Evolutionary conservation across 768 basidiomycete species (phyloP).

Genomic region (Brasilioporus rufonigricans): DNA sequence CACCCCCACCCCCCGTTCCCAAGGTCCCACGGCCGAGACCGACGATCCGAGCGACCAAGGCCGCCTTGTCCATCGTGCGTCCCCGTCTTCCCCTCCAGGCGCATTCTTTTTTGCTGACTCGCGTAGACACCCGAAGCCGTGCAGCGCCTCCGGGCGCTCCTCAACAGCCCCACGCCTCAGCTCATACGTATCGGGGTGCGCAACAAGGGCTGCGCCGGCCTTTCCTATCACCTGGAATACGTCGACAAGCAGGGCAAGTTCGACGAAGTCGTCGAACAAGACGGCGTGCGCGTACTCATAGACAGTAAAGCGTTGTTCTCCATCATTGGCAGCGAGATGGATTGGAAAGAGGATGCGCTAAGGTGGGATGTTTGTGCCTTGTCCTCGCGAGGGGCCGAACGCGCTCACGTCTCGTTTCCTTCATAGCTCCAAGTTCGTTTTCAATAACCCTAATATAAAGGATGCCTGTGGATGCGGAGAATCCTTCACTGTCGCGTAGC

Average conservation of each 20-base stretch:
- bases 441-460: conserved; percentile 91
- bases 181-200: conserved; percentile 93
- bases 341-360: conserved; percentile 91
- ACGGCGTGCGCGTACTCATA: conserved; percentile 89
- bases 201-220: conserved; percentile 96
- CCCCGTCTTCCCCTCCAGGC: neutral
- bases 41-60: conserved; percentile 67
- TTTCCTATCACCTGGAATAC: conserved; percentile 86
- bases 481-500: conserved; percentile 66
- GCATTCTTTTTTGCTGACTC: neutral
- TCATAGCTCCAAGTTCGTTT: conserved; percentile 72
- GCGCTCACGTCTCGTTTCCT: conserved; percentile 2
- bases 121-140: conserved; percentile 78
- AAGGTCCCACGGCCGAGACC: conserved; percentile 63
- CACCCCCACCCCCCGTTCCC: conserved; percentile 68
- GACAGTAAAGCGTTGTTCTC: conserved; percentile 97
- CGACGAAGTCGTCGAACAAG: conserved; percentile 96
- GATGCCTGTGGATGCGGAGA: conserved; percentile 96
- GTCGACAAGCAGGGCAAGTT: conserved; percentile 87
- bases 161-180: conserved; percentile 83
- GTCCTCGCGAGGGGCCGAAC: neutral
- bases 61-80: conserved; percentile 71
- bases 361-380: conserved; percentile 45
- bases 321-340: conserved; percentile 99
- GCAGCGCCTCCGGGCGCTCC: conserved; percentile 63